Conservation (phyloP, 805 yeast genomes). For the Pichia gijzeniarum region DNA sequence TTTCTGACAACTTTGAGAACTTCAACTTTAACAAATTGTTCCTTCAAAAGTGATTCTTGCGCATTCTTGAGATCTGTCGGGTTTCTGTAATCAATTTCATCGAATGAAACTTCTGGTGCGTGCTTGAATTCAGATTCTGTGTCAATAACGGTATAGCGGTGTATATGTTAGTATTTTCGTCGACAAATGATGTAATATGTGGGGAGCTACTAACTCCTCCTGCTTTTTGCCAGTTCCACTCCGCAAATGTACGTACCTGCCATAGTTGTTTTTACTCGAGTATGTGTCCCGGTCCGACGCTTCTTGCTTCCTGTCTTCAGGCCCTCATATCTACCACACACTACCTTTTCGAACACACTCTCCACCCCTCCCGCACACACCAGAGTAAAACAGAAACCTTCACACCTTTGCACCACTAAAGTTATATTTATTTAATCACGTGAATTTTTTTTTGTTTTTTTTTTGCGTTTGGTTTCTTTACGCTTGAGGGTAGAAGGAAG, state of each 20-base stretch:
- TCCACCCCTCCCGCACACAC: no score
- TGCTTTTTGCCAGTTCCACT: no score
- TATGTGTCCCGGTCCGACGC: no score
- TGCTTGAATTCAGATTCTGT: conserved; percentile 20
- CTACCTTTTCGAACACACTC: no score
- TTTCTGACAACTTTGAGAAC: conserved; percentile 63
- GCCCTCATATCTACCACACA: no score
- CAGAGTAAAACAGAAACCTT: no score
- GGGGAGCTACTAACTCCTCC: not conserved
- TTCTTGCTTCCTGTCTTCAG: no score
- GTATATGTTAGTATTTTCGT: not conserved
- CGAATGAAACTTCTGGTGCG: conserved; percentile 75
- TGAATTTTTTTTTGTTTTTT: no score
- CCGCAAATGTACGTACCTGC: conserved; percentile 6
- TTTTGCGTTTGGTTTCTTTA: no score
- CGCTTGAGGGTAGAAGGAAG: no score
- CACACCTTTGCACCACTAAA: no score
- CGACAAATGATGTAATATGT: not conserved
- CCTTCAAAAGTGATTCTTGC: conserved; percentile 71
- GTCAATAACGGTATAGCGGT: not conserved
- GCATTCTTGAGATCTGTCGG: conserved; percentile 58
- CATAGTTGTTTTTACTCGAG: conserved; percentile 1
- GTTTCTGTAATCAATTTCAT: conserved; percentile 71
- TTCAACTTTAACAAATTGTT: conserved; percentile 68
- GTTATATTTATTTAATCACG: no score